Evolutionary conservation across 2,329 filamentous ascomycete species (phyloP), one percentile per base, ranked within the genome.

Genomic region (Colletotrichum sp.): DNA sequence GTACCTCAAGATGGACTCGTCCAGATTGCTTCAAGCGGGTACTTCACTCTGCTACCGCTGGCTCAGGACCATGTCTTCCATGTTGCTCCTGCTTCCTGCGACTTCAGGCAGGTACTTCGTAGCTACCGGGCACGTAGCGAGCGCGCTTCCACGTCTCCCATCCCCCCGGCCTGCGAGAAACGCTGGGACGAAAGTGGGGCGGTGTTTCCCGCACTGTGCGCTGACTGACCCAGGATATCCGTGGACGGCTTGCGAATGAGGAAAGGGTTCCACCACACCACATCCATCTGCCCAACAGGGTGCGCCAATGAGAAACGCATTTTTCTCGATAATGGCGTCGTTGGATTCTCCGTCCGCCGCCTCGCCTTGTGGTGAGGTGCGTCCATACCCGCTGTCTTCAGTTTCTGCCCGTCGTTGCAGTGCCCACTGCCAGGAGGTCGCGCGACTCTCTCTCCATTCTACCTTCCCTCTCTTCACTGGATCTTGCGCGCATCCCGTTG

Each of bases 221-320:
- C 18, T 32, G 16, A 60, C 63, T 34, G 57, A 63, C 36, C 60
- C 39, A 18, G 65, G 34, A 49, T 30, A 32, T 24, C 36, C 55
- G 55, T 60, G 68, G 39, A 76, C 57, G 73, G 57, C 69, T 63
- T 72, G 64, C 69, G 63, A 72, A 73, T 76, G 69, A 49, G 64
- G 73, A 62, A 74, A 69, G 71, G 66, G 39, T 44, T 36, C 36
- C 66, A 62, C 34, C 30, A 24, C 52, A 63, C 55, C 64, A 44
- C 39, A 36, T 9, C 18, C 39, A 44, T 10, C 39, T 52, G 30
- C 69, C 60, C n/a, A 34, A 28, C 52, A 57, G 34, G 16, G 30
- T 70, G 18, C 55, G 34, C 18, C 18, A 60, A 64, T 39, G 24
- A 65, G 10, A n/a, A 44, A 70, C 59, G 67, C n/a, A 70, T 26